Evolutionary conservation across 352 stramenopile genomes (phyloP).

Genomic region (Pythium utonaiense): DNA sequence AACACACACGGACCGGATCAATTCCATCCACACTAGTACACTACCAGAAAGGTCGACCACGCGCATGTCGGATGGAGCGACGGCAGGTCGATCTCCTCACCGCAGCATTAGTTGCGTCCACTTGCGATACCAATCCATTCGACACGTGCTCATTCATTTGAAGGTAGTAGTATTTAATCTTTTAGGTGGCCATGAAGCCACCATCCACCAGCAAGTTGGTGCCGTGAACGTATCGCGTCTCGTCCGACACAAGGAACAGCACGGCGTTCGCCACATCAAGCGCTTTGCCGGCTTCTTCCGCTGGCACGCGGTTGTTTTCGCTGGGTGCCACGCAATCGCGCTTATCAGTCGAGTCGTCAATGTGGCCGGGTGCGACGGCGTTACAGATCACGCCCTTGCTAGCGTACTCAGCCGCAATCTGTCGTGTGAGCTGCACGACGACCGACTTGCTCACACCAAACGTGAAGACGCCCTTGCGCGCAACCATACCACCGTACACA

Average conservation of each 20-base stretch:
- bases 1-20: too few species aligned
- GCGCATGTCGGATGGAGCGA: too few species aligned
- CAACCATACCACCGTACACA: constrained; percentile 49
- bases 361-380: constrained; percentile 50
- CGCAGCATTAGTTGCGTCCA: too few species aligned
- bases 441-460: constrained; percentile 64
- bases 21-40: too few species aligned
- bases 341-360: constrained; percentile 59
- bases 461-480: constrained; percentile 54
- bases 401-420: constrained; percentile 61
- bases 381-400: constrained; percentile 61
- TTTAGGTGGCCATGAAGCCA: constrained; percentile 48
- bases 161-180: not conserved
- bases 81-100: too few species aligned
- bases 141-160: not conserved
- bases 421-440: constrained; percentile 60
- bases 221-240: constrained; percentile 60
- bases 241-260: constrained; percentile 61
- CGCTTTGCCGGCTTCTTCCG: constrained; percentile 49
- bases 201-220: constrained; percentile 62
- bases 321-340: constrained; percentile 51
- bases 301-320: constrained; percentile 45
- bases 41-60: too few species aligned
- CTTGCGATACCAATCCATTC: too few species aligned
- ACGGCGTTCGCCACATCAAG: constrained; percentile 67